Evolutionary conservation across 2,329 filamentous ascomycete species (phyloP), one percentile per base, ranked within the genome.

Genomic region (Corniculantispora saksenae): DNA sequence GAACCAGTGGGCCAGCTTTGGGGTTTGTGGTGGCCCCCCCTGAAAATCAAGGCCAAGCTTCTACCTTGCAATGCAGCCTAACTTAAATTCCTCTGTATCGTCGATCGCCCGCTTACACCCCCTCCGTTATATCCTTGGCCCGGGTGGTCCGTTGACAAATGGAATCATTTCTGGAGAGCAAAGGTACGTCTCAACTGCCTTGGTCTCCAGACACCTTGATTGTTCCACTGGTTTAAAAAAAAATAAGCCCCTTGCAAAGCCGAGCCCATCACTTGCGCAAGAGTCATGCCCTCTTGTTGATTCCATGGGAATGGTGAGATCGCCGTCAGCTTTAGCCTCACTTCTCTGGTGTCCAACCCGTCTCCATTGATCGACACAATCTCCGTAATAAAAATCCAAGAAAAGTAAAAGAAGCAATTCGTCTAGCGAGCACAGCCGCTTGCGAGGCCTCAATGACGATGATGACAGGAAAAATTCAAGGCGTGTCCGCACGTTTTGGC

Each of bases 1-100:
- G 55, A 47, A 29, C 51, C 56, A 43, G 55, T 48, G 56, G 56
- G 40, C 57, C n/a, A n/a, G n/a, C n/a, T n/a, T n/a, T n/a, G n/a
- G n/a, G n/a, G n/a, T n/a, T 27, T 35, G 19, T 27, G 9, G 29
- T 43, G 21, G 27, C 15, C 51, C 15, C 35, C 54, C 54, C 54
- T 45, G 54, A 57, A 43, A 38, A 57, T 57, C 54, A 27, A 57
- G n/a, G 38, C 38, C 55, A 47, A 58, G 38, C 55, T n/a, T 21
- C 47, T 19, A 10, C 12, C 38, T n/a, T n/a, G 32, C 32, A 6
- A 32, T 32, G 32, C 32, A 32, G 32, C 32, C 32, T 32, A 21
- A 10, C 13, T 25, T 48, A 21, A 21, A 48, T 21, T 21, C 12
- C n/a, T 21, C 13, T 29, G 19, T 19, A 50, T 38, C 29, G 56